Evolutionary conservation across 495 filamentous ascomycete genomes (phyloP), one percentile per base, ranked within the genome.

Genomic region (Podospora pseudoanserina): DNA sequence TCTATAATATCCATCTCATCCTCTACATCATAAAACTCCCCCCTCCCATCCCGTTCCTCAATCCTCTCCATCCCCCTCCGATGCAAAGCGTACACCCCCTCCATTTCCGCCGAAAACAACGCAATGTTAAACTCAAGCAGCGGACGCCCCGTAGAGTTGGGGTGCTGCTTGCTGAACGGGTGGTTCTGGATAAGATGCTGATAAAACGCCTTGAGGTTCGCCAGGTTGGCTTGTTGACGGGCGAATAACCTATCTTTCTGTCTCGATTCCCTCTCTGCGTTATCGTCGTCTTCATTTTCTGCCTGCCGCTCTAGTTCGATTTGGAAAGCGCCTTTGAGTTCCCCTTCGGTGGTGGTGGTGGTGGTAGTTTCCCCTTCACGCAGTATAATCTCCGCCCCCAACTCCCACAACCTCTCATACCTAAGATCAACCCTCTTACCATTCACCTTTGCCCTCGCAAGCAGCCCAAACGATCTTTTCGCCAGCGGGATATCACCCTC

Each of bases 301-400:
- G 20, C 67, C 11, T 28, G 39, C 49, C 44, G 60, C 9, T 28
- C 44, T 15, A 2, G 30, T 19, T 58, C 26, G 26, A 18, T 44
- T 16, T 44, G 27, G 13, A n/a, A 1, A 23, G 28, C 28, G 9
- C 6, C 9, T 13, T 49, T 49, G 39, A 49, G 13, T 49, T 49
- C 39, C 6, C 39, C 39, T 16, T 49, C 18, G 16, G 32, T 49
- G 23, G 55, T 20, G 15, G 13, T 3, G 28, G 27, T 18, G 13
- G 27, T 13, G 16, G 30, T 15, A 13, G 5, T 34, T 65, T 80
- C 79, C n/a, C 77, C 77, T 30, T 78, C 77, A 15, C 80, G 68
- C 72, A 79, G 72, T 6, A 84, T 70, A 20, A 83, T 75, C 74
- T 83, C 81, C 0, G 77, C 75, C 0, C 82, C 81, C 19, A 82